Percentiles rank a stretch among this genome's conserved stretches.
Evolutionary conservation across 495 filamentous ascomycete genomes (phyloP).

Genomic region (Neurospora hispaniola): DNA sequence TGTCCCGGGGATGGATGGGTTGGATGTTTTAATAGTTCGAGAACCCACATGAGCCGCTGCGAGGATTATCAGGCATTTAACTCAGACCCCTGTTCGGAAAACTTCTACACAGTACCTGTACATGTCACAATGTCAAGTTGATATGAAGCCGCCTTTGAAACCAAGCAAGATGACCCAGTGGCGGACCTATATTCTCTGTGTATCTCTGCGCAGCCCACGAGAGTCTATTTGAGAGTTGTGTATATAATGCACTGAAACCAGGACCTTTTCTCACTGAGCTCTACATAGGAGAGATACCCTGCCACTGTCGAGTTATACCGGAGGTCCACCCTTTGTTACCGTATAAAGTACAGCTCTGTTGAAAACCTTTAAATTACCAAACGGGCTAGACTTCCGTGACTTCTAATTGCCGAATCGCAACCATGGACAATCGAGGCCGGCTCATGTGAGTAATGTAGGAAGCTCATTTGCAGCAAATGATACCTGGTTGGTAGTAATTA

Average conservation of each 20-base stretch:
- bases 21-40: background rate
- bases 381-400: conserved; percentile 15
- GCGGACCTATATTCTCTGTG: background rate
- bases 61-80: background rate
- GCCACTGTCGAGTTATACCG: conserved; percentile 16
- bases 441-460: background rate
- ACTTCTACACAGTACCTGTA: background rate
- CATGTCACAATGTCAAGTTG: background rate
- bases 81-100: background rate
- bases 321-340: conserved; percentile 15
- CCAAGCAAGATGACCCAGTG: background rate
- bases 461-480: background rate
- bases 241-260: background rate
- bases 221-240: background rate
- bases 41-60: background rate
- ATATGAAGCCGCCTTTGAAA: background rate
- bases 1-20: background rate
- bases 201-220: background rate
- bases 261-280: background rate
- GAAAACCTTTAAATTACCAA: conserved; percentile 18
- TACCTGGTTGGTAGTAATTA: background rate
- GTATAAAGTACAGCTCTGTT: conserved; percentile 13
- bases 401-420: conserved; percentile 15
- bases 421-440: background rate
- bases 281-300: background rate